Conservation (phyloP, 441 rosid species). For the Theobroma grandiflorum region DNA sequence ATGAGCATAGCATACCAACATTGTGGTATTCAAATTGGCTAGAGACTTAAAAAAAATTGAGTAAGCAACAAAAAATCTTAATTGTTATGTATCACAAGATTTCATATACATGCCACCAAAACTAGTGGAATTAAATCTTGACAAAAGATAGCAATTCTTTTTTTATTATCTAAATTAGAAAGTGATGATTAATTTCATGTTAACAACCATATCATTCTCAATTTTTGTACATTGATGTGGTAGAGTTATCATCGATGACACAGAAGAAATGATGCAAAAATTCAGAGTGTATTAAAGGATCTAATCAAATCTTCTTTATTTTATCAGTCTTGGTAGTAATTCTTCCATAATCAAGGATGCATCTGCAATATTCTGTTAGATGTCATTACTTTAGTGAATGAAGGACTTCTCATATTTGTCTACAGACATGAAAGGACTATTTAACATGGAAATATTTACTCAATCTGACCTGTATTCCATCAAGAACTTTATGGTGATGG, state of each 20-base stretch:
- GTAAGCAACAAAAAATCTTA: background rate
- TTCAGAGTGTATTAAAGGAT: background rate
- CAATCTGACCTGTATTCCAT: constrained; percentile 83
- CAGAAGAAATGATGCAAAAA: background rate
- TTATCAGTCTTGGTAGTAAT: background rate
- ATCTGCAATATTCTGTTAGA: background rate
- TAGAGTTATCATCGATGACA: background rate
- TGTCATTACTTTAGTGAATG: background rate
- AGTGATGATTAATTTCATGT: background rate
- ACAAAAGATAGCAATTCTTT: background rate
- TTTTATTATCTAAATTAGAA: constrained; percentile 8
- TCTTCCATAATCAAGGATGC: background rate
- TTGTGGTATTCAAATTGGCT: background rate
- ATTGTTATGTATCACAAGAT: background rate
- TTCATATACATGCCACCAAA: background rate
- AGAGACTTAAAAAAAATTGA: constrained; percentile 1
- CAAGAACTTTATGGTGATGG: constrained; percentile 96
- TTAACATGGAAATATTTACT: background rate
- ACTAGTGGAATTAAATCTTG: background rate
- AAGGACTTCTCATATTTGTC: constrained; percentile 2
- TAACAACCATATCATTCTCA: background rate
- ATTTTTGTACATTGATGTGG: background rate
- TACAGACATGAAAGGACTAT: background rate
- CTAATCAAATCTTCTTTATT: background rate
- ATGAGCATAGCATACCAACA: constrained; percentile 20